Evolutionary conservation across 139 green algal genomes (phyloP).

Genomic region (Trebouxia sp.): DNA sequence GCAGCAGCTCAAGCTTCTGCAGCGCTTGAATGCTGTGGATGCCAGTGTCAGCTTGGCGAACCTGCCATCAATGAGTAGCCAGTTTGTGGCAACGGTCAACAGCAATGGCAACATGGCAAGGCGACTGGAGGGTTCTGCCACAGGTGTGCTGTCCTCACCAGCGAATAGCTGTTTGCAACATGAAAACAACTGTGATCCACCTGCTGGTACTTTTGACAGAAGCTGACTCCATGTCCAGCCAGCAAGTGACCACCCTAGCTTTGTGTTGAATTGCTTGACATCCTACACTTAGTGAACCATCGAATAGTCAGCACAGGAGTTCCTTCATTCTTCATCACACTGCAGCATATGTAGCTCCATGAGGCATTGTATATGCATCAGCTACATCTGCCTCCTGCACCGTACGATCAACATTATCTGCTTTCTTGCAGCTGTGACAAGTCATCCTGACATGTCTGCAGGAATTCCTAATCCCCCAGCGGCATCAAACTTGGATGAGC

Average conservation of each 20-base stretch:
- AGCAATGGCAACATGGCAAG: background rate
- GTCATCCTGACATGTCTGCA: background rate
- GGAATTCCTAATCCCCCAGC: background rate
- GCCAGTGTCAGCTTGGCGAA: background rate
- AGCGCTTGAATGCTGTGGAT: background rate
- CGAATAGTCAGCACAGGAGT: no score
- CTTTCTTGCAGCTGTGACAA: background rate
- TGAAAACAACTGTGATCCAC: background rate
- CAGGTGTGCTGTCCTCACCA: background rate
- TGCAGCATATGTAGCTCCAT: no score
- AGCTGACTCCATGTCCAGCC: no score
- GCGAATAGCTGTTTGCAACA: background rate
- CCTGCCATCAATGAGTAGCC: background rate
- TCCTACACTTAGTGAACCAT: no score
- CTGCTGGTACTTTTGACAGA: no score
- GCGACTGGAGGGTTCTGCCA: background rate
- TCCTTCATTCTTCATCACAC: no score
- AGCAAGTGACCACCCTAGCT: no score
- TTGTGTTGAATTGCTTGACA: background rate
- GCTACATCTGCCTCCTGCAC: no score
- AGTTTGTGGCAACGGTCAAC: background rate
- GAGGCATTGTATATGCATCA: no score
- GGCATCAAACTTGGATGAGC: conserved; percentile 4
- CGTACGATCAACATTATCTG: no score
- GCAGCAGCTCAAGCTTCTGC: background rate